Evolutionary conservation across 108 stramenopile species (phyloP).

Genomic region (Craspedostauros australis): DNA sequence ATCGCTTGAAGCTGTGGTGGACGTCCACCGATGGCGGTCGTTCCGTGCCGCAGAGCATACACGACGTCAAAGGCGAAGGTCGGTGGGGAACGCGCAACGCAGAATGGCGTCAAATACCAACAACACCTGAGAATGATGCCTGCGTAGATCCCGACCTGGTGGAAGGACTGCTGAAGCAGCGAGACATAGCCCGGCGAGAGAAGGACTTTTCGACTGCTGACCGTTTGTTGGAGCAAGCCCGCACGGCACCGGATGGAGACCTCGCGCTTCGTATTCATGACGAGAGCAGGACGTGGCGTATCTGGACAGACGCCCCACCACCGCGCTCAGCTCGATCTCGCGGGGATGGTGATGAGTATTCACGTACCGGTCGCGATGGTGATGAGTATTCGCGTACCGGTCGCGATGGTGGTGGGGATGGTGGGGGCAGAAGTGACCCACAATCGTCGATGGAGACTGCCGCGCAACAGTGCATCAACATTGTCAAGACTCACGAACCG

Average conservation of each 20-base stretch:
- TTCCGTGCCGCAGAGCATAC: constrained; percentile 53
- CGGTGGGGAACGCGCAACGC: constrained; percentile 51
- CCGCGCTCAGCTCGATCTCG: constrained; percentile 10
- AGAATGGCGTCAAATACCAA: constrained; percentile 77
- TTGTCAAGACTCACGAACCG: constrained; percentile 59
- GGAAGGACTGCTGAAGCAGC: constrained; percentile 48
- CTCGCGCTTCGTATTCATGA: constrained; percentile 71
- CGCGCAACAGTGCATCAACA: constrained; percentile 49
- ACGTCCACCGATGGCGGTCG: constrained; percentile 44
- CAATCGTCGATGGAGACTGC: constrained; percentile 17
- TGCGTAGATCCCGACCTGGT: constrained; percentile 69
- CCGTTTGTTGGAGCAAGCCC: constrained; percentile 56
- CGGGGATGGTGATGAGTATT: neutral
- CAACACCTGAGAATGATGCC: constrained; percentile 70
- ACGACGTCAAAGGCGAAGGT: constrained; percentile 73
- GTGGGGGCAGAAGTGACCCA: constrained; percentile 6
- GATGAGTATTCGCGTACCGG: constrained; percentile 2
- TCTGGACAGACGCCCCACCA: constrained; percentile 70
- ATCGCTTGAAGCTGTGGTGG: constrained; percentile 83
- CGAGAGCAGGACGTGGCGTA: constrained; percentile 77
- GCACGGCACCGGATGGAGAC: constrained; percentile 56
- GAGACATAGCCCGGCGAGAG: constrained; percentile 67
- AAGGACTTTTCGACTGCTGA: constrained; percentile 80
- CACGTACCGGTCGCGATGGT: constrained; percentile 2
- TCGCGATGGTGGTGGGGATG: neutral